Conservation (phyloP, 176 grass and related monocot genomes). For the Thinopyrum elongatum region DNA sequence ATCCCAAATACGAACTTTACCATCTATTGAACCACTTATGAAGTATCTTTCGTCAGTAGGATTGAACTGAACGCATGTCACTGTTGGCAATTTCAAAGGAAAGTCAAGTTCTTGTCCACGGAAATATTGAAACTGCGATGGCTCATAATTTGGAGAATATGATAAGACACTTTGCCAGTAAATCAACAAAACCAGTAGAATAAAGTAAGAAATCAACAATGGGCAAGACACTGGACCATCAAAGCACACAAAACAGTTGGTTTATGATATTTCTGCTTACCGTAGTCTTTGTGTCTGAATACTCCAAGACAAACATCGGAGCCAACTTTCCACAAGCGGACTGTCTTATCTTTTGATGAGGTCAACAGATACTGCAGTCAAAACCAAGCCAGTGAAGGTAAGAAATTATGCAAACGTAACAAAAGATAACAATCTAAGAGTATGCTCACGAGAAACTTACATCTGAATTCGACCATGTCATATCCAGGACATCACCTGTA, state of each 20-base stretch:
- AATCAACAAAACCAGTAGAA: neutral
- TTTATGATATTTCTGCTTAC: conserved; percentile 36
- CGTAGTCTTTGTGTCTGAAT: conserved; percentile 83
- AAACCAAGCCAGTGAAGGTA: conserved; percentile 18
- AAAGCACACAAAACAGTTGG: neutral
- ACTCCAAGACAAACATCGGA: conserved; percentile 60
- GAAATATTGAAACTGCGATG: conserved; percentile 2
- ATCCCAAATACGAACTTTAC: conserved; percentile 89
- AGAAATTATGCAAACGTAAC: conserved; percentile 17
- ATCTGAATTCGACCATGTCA: conserved; percentile 86
- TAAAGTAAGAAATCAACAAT: neutral
- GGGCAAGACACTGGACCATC: neutral
- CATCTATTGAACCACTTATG: conserved; percentile 88
- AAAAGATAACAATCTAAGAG: neutral
- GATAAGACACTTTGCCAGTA: neutral
- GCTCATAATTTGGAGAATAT: neutral
- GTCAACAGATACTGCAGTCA: conserved; percentile 80
- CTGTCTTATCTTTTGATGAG: conserved; percentile 90
- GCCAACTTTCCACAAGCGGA: conserved; percentile 90
- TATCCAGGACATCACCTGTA: conserved; percentile 69
- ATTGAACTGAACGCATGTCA: conserved; percentile 90
- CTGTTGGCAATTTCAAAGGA: conserved; percentile 40
- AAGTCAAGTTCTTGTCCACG: neutral
- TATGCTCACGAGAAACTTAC: conserved; percentile 40
- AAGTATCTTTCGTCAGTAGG: conserved; percentile 74